Evolutionary conservation across 306 rosid genomes (phyloP), one percentile per base, ranked within the genome.

Genomic region (Benincasa hispida): DNA sequence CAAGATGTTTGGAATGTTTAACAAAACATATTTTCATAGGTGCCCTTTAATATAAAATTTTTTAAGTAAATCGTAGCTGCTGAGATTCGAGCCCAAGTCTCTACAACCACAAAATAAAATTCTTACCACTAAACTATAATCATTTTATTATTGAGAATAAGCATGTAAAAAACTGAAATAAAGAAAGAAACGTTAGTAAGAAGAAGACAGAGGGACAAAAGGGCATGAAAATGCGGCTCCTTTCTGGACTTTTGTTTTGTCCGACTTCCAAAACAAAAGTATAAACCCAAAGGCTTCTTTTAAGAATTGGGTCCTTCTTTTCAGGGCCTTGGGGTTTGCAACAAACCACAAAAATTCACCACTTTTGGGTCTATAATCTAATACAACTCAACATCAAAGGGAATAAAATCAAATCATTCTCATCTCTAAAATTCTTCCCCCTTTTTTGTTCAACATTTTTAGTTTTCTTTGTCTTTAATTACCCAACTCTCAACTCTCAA

Each of bases 121-220:
- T 75, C 78, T 75, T 3, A 75, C 78, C 78, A 56, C 78, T 75
- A 75, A 75, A 75, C 78, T 57, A 75, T 68, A 75, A 68, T 68
- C 78, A 75, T n/a, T n/a, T n/a, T 68, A 21, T 75, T 30, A 9
- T 19, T 15, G 68, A 3, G 5, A 27, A 8, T 3, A 8, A 10
- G 0, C 9, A 2, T 0, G 2, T 25, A 12, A 4, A 11, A 14
- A 12, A 45, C 0, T 0, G 0, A 1, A 34, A 57, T 0, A 11
- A 11, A 1, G 9, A 53, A 19, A 17, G 9, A n/a, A n/a, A 54
- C 0, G 25, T 41, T 8, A 10, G 13, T 3, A 5, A 47, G 41
- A 47, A 70, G 9, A 3, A 10, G 14, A 21, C 25, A 34, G 5
- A 24, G 3, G 13, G 76, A 72, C 76, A 72, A 30, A 14, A 41